Percentiles rank a stretch among this genome's conserved stretches.
These are phyloP conservation scores for Aspergillus sergii DNA, from an alignment of 2,329 filamentous ascomycete genomes.

Conservation along the genomic window DNA sequence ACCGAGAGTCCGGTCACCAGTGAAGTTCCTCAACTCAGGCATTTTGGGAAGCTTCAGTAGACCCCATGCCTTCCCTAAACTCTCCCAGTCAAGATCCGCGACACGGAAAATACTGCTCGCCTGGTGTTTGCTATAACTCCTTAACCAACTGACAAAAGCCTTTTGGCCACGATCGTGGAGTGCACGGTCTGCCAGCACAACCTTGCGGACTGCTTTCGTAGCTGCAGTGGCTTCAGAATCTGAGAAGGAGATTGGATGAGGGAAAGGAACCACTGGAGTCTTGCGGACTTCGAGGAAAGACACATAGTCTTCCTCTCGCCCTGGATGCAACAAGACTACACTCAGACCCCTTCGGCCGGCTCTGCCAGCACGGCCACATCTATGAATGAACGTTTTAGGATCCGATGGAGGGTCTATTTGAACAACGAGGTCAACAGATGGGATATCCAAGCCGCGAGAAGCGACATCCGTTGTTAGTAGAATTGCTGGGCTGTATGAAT, in stretches of 20 bases:
- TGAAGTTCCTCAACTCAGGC: constrained; percentile 80
- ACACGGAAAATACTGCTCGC: constrained; percentile 89
- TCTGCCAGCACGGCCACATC: constrained; percentile 65
- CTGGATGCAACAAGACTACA: constrained; percentile 81
- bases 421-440: constrained; percentile 85
- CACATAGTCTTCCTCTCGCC: constrained; percentile 86
- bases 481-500: constrained; percentile 73
- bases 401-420: constrained; percentile 86
- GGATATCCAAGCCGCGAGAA: constrained; percentile 87
- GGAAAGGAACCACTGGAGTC: constrained; percentile 73
- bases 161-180: constrained; percentile 86
- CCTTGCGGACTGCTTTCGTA: constrained; percentile 63
- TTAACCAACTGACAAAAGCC: constrained; percentile 91
- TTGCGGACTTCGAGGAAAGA: constrained; percentile 84
- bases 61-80: constrained; percentile 81
- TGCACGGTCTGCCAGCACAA: constrained; percentile 61
- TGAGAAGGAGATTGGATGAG: constrained; percentile 60
- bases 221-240: constrained; percentile 62
- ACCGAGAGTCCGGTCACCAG: constrained; percentile 65
- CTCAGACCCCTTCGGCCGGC: constrained; percentile 75
- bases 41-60: constrained; percentile 86
- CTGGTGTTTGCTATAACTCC: constrained; percentile 88
- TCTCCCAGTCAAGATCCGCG: constrained; percentile 79
- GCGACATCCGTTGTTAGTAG: constrained; percentile 92
- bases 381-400: constrained; percentile 77